A percentile compares a stretch with the other conserved stretches of the same genome.
These are phyloP conservation scores for Arctium lappa DNA, from an alignment of 129 eudicot genomes.

Conservation along the genomic window DNA sequence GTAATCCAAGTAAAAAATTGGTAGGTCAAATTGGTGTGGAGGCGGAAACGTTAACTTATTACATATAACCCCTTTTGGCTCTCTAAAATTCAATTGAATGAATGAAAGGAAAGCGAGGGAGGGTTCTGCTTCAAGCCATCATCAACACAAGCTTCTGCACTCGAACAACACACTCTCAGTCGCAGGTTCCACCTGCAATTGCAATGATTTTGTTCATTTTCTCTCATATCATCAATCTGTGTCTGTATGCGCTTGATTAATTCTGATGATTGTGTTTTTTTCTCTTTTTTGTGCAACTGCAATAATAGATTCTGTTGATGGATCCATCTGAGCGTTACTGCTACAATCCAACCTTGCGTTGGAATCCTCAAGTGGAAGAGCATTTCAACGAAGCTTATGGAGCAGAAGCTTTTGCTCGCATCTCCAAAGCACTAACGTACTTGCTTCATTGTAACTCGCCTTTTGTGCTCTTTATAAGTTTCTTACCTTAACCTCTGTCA, in stretches of 20 bases:
- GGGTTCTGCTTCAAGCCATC: constrained; percentile 22
- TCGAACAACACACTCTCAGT: constrained; percentile 10
- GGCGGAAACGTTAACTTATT: background rate
- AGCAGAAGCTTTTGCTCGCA: constrained; percentile 63
- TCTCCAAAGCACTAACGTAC: constrained; percentile 87
- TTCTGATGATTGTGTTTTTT: background rate
- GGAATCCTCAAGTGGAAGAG: constrained; percentile 85
- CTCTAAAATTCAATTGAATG: constrained; percentile 13
- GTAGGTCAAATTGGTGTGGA: background rate
- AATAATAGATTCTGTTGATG: constrained; percentile 35
- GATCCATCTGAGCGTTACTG: constrained; percentile 64
- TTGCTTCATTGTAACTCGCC: background rate
- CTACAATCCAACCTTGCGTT: constrained; percentile 64
- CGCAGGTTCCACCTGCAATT: constrained; percentile 22
- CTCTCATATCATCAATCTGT: background rate
- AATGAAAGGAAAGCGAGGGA: constrained; percentile 15
- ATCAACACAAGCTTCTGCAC: constrained; percentile 23
- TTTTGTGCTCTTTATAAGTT: background rate
- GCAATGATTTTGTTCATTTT: background rate
- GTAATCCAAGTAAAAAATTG: too few relatives aligned
- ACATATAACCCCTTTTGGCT: background rate
- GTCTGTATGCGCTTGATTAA: background rate
- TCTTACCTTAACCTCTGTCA: background rate
- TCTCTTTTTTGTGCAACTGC: background rate
- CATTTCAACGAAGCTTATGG: constrained; percentile 87